These are phyloP conservation scores for Eutypella sp. DNA, from an alignment of 2,329 filamentous ascomycete genomes.

Conservation along the genomic window DNA sequence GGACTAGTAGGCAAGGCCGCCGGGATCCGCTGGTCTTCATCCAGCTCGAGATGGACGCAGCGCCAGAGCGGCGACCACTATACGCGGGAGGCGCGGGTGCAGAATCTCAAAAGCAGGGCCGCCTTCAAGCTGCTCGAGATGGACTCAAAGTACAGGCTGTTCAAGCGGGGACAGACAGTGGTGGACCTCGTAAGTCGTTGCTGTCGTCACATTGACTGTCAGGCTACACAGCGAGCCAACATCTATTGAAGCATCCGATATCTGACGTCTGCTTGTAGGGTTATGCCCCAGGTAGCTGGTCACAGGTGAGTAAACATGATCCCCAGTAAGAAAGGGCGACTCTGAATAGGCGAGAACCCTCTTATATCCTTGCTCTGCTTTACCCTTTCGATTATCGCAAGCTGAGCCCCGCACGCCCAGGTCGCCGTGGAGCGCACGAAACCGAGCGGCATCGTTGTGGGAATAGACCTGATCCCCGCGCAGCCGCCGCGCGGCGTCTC, in stretches of 20 bases:
- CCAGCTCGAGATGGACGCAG: conserved; percentile 70
- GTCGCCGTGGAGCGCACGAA: conserved; percentile 76
- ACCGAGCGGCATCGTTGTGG: conserved; percentile 74
- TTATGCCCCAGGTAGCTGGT: conserved; percentile 72
- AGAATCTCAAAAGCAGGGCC: conserved; percentile 81
- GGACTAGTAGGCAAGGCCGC: too few species aligned
- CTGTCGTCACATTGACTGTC: neutral
- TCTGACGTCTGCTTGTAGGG: conserved; percentile 42
- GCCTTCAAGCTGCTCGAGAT: conserved; percentile 95
- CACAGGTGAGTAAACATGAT: conserved; percentile 44
- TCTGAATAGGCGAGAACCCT: neutral
- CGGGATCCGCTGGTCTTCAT: conserved; percentile 54
- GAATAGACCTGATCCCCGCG: conserved; percentile 90
- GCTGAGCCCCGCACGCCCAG: too few species aligned
- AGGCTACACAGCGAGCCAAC: conserved; percentile 6
- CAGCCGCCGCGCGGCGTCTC: conserved; percentile 89
- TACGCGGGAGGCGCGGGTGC: conserved; percentile 68
- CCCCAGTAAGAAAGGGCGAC: neutral
- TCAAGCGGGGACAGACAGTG: conserved; percentile 75
- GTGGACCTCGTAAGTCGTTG: conserved; percentile 80
- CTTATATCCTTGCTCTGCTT: neutral
- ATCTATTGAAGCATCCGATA: neutral
- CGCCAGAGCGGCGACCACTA: conserved; percentile 72
- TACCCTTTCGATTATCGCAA: conserved; percentile 9
- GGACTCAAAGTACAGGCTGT: conserved; percentile 74